Evolutionary conservation across 2,329 filamentous ascomycete genomes (phyloP), one percentile per base, ranked within the genome.

Genomic region (Fonsecaea pedrosoi): DNA sequence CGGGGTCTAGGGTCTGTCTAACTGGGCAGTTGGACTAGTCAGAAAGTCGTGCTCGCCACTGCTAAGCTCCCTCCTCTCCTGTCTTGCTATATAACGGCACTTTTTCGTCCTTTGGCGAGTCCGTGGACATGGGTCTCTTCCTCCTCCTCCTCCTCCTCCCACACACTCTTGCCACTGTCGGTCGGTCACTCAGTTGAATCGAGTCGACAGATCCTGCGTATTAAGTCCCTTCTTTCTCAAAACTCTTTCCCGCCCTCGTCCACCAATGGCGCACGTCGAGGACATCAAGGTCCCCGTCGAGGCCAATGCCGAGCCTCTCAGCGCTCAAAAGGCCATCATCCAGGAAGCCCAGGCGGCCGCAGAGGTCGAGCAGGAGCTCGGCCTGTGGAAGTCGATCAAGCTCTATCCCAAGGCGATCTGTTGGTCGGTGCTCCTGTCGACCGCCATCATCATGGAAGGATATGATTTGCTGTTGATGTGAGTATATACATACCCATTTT

Each of bases 381-480:
- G 85, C 48, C 81, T 96, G 64, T 74, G 86, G 75, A 87, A 96
- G 81, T 92, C 92, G 68, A 84, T 96, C 77, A 87, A 83, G 75
- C 84, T 94, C 30, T 97, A 97, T 76, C 92, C 92, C 65, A 94
- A 95, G 81, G 93, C 92, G 21, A 89, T 96, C 66, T 85, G 82
- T 30, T 97, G 92, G 92, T 92, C 89, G 73, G 74, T 96, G 60
- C 82, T 96, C 66, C 94, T 97, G 77, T 94, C 90, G 21, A 94
- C 91, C 0, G 93, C 90, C 76, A 95, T 96, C 74, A 88, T 87
- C 74, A 96, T 96, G 93, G 92, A 96, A 78, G 92, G 92, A 38
- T 70, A 62, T 48, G 57, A 68, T 35, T 30, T 61, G 40, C 32
- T 60, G 13, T 53, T 60, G 40, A 60, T 60, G 40, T 60, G 32